These are phyloP conservation scores for Rubia yunnanensis DNA, from an alignment of 257 asterid genomes.

Conservation along the genomic window DNA sequence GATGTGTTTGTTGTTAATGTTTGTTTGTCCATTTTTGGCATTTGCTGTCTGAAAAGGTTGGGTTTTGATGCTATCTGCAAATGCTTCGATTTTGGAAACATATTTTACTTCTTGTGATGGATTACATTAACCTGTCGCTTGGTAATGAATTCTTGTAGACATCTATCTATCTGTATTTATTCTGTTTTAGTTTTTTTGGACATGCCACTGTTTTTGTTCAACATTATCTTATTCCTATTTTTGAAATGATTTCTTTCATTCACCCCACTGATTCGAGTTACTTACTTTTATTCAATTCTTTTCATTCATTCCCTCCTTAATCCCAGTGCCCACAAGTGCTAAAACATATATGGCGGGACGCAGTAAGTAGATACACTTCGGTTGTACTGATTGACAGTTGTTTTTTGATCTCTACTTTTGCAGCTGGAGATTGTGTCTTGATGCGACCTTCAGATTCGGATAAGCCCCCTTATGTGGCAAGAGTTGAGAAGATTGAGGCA, in stretches of 20 bases:
- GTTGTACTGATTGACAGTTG: background rate
- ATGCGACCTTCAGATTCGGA: slow-evolving; percentile 70
- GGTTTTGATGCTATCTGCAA: background rate
- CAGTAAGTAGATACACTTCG: too few relatives aligned
- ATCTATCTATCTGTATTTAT: background rate
- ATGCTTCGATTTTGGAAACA: background rate
- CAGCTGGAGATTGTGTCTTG: slow-evolving; percentile 83
- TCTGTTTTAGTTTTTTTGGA: background rate
- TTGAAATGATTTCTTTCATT: too few relatives aligned
- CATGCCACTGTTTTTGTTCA: background rate
- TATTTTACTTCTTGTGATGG: background rate
- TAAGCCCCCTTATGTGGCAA: slow-evolving; percentile 75
- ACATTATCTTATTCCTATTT: background rate
- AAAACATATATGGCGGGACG: too few relatives aligned
- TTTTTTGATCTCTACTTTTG: slow-evolving; percentile 14
- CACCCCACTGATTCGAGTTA: background rate
- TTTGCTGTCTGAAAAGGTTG: background rate
- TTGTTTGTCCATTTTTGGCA: background rate
- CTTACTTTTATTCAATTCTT: background rate
- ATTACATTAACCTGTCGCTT: background rate
- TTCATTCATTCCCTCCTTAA: too few relatives aligned
- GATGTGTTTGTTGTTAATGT: background rate
- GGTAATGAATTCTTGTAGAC: background rate
- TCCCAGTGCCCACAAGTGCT: too few relatives aligned
- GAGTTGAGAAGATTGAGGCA: slow-evolving; percentile 71